A percentile compares a stretch with the other conserved stretches of the same genome.
Evolutionary conservation across 768 basidiomycete species (phyloP).

Genomic region (Agaricus bisporus): DNA sequence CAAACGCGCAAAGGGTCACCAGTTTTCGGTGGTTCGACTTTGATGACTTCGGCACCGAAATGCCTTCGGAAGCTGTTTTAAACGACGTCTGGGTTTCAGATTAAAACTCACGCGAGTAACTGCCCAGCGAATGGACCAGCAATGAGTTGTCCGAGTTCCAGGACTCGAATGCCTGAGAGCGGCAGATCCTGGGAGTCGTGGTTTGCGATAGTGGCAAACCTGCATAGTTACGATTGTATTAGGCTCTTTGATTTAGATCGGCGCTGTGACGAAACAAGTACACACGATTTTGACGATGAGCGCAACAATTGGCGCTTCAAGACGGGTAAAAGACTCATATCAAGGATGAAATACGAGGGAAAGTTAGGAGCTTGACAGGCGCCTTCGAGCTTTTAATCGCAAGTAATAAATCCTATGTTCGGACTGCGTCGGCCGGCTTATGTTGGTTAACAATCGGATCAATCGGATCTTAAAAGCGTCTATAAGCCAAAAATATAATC

Average conservation of each 20-base stretch:
- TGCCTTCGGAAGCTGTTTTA: conserved; percentile 34
- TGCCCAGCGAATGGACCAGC: conserved; percentile 73
- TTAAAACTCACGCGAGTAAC: conserved; percentile 46
- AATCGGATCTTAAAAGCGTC: no score
- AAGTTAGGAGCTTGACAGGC: background rate
- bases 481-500: no score
- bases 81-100: background rate
- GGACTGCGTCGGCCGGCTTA: background rate
- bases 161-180: conserved; percentile 54
- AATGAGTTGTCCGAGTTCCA: conserved; percentile 67
- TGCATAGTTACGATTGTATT: background rate
- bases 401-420: background rate
- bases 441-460: background rate
- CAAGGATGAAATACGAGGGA: background rate
- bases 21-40: conserved; percentile 55
- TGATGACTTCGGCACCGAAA: conserved; percentile 70
- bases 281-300: conserved; percentile 5
- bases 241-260: no score
- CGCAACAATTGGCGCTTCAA: conserved; percentile 6
- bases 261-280: background rate
- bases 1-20: conserved; percentile 69
- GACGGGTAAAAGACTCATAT: conserved; percentile 2
- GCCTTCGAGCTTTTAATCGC: background rate
- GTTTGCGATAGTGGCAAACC: conserved; percentile 10
- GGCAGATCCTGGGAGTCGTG: conserved; percentile 36